Evolutionary conservation across 352 stramenopile species (phyloP).

Genomic region (Phytophthora uliginosa): DNA sequence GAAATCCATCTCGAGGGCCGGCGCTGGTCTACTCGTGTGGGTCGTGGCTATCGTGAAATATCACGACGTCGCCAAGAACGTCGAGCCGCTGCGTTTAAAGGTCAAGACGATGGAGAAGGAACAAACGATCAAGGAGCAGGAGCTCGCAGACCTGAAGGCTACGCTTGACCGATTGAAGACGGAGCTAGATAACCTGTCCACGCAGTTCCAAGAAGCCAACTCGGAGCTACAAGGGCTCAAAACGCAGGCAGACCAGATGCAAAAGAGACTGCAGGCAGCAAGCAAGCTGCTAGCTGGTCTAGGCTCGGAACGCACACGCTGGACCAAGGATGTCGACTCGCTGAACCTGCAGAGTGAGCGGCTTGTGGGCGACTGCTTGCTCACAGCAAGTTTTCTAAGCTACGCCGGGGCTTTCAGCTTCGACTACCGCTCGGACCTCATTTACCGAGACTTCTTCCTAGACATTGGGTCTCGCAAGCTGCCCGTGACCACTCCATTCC

Average conservation of each 20-base stretch:
- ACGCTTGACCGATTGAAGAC: conserved; percentile 87
- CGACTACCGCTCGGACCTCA: conserved; percentile 90
- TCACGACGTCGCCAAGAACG: conserved; percentile 96
- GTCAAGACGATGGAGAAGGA: conserved; percentile 96
- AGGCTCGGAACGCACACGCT: conserved; percentile 92
- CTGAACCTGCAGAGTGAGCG: conserved; percentile 87
- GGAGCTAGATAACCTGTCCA: conserved; percentile 93
- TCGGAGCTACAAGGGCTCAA: conserved; percentile 94
- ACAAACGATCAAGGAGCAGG: conserved; percentile 92
- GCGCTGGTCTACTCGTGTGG: conserved; percentile 93
- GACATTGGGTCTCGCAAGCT: conserved; percentile 84
- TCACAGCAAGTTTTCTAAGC: conserved; percentile 93
- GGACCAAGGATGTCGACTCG: conserved; percentile 93
- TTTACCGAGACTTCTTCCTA: conserved; percentile 91
- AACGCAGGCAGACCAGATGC: conserved; percentile 95
- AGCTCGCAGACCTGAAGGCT: conserved; percentile 86
- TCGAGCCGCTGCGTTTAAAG: conserved; percentile 93
- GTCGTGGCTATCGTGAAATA: conserved; percentile 97
- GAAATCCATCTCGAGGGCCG: conserved; percentile 95
- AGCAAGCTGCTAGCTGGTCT: conserved; percentile 95
- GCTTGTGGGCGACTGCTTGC: conserved; percentile 91
- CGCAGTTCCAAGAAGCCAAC: conserved; percentile 93
- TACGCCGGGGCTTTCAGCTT: conserved; percentile 94
- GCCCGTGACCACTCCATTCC: conserved; percentile 90
- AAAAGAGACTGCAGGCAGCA: conserved; percentile 93